A percentile compares a stretch with the other conserved stretches of the same genome.
Conservation (phyloP, 208 protist species). For the Acanthamoeba castellanii region DNA sequence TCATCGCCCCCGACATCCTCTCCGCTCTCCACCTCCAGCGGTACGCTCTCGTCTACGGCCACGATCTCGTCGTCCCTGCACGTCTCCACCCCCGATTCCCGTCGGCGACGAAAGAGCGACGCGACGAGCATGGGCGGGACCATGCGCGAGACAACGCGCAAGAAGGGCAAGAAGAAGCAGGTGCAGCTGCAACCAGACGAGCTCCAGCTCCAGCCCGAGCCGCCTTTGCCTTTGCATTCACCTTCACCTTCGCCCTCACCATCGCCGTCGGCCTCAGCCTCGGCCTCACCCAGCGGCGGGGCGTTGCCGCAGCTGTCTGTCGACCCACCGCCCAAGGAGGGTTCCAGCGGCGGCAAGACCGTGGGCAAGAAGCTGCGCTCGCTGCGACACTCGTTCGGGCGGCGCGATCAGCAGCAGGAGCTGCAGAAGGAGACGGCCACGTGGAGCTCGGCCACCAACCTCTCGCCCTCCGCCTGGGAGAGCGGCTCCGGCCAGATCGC, state of each 20-base stretch:
- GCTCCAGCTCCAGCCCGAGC: background rate
- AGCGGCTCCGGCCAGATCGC: no score
- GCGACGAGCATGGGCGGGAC: background rate
- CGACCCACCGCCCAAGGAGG: background rate
- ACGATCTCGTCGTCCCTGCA: background rate
- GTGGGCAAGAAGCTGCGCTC: conserved; percentile 55
- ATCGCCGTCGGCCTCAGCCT: background rate
- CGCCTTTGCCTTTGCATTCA: background rate
- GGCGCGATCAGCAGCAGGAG: conserved; percentile 22
- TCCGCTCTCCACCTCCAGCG: background rate
- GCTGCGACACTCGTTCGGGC: conserved; percentile 50
- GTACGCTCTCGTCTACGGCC: background rate
- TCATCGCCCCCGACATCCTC: background rate
- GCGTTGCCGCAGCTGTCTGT: background rate
- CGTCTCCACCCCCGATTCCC: background rate
- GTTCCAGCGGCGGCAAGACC: background rate
- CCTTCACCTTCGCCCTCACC: background rate
- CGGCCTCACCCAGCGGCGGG: background rate
- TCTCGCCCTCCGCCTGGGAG: background rate
- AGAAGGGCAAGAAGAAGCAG: background rate
- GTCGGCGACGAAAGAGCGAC: conserved; percentile 30
- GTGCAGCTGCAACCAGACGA: background rate
- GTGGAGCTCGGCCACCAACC: background rate
- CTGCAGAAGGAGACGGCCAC: background rate
- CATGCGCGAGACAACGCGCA: background rate